phyloP scores from a whole-genome alignment of 1,284 basidiomycete genomes.

The Moniliella sp. region DNA sequence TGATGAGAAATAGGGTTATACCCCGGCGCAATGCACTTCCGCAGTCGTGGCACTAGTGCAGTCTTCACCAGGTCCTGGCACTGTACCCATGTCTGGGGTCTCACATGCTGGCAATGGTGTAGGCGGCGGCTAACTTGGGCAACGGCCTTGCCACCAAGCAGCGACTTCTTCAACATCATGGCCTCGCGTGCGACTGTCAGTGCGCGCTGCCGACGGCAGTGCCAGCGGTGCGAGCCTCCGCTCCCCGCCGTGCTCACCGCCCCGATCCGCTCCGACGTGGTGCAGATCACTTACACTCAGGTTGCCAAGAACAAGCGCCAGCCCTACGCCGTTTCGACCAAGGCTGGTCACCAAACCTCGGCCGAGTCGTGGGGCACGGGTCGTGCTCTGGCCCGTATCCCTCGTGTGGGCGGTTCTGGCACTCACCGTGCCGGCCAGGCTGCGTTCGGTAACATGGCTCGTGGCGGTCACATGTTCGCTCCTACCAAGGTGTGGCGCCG shows the following conservation, averaged over 20 bases:
- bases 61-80: too few relatives aligned
- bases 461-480: conserved; percentile 96
- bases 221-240: too few relatives aligned
- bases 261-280: conserved; percentile 93
- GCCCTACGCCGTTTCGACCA: conserved; percentile 85
- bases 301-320: conserved; percentile 96
- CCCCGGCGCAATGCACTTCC: too few relatives aligned
- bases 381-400: conserved; percentile 99
- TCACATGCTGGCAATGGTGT: too few relatives aligned
- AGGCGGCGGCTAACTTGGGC: too few relatives aligned
- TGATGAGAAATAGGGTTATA: too few relatives aligned
- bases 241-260: conserved; percentile 92
- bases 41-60: too few relatives aligned
- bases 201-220: too few relatives aligned
- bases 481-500: conserved; percentile 98
- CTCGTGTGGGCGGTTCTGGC: conserved; percentile 96
- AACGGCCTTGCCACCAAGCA: too few relatives aligned
- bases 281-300: conserved; percentile 94
- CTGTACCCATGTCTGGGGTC: too few relatives aligned
- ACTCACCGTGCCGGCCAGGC: conserved; percentile 97
- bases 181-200: too few relatives aligned
- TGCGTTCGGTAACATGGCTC: conserved; percentile 55
- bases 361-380: conserved; percentile 99
- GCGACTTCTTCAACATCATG: too few relatives aligned
- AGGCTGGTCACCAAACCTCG: conserved; percentile 95